Conservation (phyloP, 352 stramenopile genomes). For the Globisporangium camurandrum region DNA sequence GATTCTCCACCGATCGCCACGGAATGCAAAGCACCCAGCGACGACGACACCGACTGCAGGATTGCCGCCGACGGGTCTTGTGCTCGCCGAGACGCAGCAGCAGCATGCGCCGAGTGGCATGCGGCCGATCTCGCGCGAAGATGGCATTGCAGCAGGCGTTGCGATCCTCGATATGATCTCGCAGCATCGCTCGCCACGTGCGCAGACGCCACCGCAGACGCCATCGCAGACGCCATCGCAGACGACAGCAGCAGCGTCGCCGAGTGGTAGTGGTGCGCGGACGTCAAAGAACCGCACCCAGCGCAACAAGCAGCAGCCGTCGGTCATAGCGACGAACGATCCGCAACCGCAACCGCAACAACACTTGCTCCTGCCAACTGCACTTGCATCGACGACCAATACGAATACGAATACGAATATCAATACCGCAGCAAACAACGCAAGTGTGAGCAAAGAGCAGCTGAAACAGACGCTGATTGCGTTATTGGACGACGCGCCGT, state of each 20-base stretch:
- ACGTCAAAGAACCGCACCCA: conserved; percentile 11
- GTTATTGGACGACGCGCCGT: conserved; percentile 72
- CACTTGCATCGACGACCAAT: neutral
- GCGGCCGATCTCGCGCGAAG: conserved; percentile 63
- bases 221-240: conserved; percentile 15
- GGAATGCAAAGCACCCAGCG: conserved; percentile 9
- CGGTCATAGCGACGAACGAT: conserved; percentile 1
- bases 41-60: conserved; percentile 15
- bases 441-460: conserved; percentile 74
- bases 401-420: conserved; percentile 1
- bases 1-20: conserved; percentile 59
- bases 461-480: conserved; percentile 80
- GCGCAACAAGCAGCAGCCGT: conserved; percentile 19
- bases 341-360: neutral
- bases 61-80: conserved; percentile 9
- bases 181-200: conserved; percentile 18
- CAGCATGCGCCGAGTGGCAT: conserved; percentile 30
- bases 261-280: conserved; percentile 1
- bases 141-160: conserved; percentile 75
- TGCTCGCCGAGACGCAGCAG: conserved; percentile 7
- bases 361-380: conserved; percentile 1
- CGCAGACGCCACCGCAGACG: conserved; percentile 8
- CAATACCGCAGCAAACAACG: conserved; percentile 5
- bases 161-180: conserved; percentile 82
- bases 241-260: conserved; percentile 1